phyloP scores from a whole-genome alignment of 129 eudicot species.

The Flaveria linearis region DNA sequence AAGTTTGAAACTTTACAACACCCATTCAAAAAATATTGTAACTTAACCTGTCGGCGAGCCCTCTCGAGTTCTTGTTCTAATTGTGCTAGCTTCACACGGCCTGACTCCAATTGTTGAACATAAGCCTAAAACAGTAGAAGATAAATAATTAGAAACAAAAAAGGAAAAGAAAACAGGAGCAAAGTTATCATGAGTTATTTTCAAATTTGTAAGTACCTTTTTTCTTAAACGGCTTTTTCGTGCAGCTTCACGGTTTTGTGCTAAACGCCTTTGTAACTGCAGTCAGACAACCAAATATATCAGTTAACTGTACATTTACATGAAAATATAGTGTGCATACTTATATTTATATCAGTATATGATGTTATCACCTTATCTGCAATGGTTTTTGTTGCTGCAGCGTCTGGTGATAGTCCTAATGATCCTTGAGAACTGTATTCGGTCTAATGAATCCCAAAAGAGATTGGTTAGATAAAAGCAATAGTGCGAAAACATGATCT shows the following conservation, averaged over 20 bases:
- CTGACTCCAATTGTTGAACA: constrained; percentile 87
- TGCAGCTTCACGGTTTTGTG: constrained; percentile 99
- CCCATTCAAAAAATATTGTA: background rate
- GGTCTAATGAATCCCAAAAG: constrained; percentile 36
- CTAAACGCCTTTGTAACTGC: constrained; percentile 87
- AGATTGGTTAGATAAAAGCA: background rate
- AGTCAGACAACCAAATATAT: background rate
- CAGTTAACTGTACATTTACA: constrained; percentile 6
- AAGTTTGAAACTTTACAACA: background rate
- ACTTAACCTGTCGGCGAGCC: constrained; percentile 73
- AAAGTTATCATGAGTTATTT: background rate
- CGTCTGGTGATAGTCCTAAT: constrained; percentile 43
- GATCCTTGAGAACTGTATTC: constrained; percentile 65
- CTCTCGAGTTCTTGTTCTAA: constrained; percentile 76
- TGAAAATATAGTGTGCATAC: background rate
- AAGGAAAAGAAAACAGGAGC: background rate
- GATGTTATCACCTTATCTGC: constrained; percentile 64
- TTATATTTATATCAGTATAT: background rate
- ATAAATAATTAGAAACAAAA: background rate
- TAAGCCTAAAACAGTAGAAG: constrained; percentile 52
- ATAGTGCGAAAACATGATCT: constrained; percentile 1
- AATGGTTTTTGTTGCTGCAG: constrained; percentile 48
- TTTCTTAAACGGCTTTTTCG: constrained; percentile 82
- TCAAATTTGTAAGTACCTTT: constrained; percentile 48
- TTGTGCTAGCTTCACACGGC: constrained; percentile 85